A percentile compares a stretch with the other conserved stretches of the same genome.
phyloP scores from a whole-genome alignment of 495 filamentous ascomycete species.

The Talaromyces nanjingensis region DNA sequence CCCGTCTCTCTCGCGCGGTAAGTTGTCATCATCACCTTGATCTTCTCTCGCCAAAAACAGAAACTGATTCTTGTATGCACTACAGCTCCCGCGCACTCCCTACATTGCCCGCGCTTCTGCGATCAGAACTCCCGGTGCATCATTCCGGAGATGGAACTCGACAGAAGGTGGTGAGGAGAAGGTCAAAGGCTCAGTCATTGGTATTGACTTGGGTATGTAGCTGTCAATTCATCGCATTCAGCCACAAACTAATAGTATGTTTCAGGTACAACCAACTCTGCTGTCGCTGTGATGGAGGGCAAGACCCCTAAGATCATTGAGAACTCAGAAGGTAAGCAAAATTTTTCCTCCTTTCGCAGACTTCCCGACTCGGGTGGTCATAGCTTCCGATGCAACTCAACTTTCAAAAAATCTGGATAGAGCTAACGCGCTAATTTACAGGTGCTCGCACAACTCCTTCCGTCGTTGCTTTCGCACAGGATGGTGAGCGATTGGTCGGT shows the following conservation, averaged over 20 bases:
- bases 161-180: constrained; percentile 77
- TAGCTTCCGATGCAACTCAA: constrained; percentile 2
- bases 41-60: neutral
- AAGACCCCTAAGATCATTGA: constrained; percentile 94
- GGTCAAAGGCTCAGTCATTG: constrained; percentile 93
- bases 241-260: constrained; percentile 18
- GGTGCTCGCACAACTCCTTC: constrained; percentile 95
- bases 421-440: constrained; percentile 26
- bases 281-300: constrained; percentile 96
- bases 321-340: constrained; percentile 78
- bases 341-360: constrained; percentile 12
- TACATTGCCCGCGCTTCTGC: constrained; percentile 45
- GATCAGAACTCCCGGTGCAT: constrained; percentile 46
- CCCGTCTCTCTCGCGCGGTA: constrained; percentile 60
- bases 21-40: constrained; percentile 32
- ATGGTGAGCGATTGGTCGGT: constrained; percentile 96
- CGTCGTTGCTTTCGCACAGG: constrained; percentile 92
- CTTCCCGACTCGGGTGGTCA: constrained; percentile 7
- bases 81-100: constrained; percentile 37
- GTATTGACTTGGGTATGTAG: constrained; percentile 92
- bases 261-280: constrained; percentile 93
- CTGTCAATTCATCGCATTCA: constrained; percentile 8
- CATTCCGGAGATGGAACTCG: constrained; percentile 72
- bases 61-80: constrained; percentile 12
- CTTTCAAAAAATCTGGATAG: neutral